These are phyloP conservation scores for Scheffersomyces amazonensis DNA, from an alignment of 805 yeast species.

Conservation along the genomic window DNA sequence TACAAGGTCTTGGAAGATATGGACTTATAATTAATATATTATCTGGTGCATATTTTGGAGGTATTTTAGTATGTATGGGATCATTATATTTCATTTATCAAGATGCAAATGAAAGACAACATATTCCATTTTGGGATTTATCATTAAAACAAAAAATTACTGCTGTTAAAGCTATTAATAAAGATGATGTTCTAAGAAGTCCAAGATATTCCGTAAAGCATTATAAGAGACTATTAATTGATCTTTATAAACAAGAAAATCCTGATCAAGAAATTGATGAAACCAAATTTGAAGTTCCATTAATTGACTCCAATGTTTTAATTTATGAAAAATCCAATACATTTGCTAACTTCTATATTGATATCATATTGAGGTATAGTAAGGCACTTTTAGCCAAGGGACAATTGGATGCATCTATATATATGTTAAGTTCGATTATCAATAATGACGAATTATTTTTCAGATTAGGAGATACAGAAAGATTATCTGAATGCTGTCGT, in stretches of 20 bases:
- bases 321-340: constrained; percentile 24
- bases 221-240: constrained; percentile 34
- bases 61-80: constrained; percentile 35
- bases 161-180: constrained; percentile 41
- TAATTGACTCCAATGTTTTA: constrained; percentile 28
- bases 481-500: constrained; percentile 38
- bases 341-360: constrained; percentile 42
- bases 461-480: constrained; percentile 39
- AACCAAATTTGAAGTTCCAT: constrained; percentile 30
- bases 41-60: constrained; percentile 45
- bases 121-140: constrained; percentile 36
- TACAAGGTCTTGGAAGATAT: constrained; percentile 4
- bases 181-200: constrained; percentile 40
- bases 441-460: constrained; percentile 35
- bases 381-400: constrained; percentile 41
- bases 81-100: constrained; percentile 36
- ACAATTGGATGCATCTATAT: constrained; percentile 25
- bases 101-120: constrained; percentile 38
- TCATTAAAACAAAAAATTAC: constrained; percentile 28
- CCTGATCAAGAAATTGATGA: constrained; percentile 23
- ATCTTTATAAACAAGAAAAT: constrained; percentile 26
- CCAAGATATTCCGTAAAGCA: constrained; percentile 44
- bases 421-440: constrained; percentile 25
- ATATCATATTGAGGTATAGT: constrained; percentile 39
- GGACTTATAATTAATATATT: constrained; percentile 32